Conservation (phyloP, 73 alveolate species). For the Paramecium bursaria region DNA sequence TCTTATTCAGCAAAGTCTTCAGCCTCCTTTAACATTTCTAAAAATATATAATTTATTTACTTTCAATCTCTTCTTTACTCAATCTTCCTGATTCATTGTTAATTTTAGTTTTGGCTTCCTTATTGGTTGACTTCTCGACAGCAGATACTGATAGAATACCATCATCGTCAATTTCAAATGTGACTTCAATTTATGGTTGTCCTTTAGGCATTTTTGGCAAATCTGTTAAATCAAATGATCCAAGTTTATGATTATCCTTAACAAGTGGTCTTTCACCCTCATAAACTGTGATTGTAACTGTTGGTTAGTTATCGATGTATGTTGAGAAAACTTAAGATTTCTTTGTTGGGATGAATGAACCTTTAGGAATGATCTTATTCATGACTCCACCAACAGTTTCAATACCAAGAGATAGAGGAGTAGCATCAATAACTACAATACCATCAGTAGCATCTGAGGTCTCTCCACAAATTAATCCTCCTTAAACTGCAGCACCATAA, state of each 20-base stretch:
- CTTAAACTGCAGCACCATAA: constrained; percentile 99
- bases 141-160: constrained; percentile 91
- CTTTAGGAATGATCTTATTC: constrained; percentile 97
- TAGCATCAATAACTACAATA: constrained; percentile 93
- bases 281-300: constrained; percentile 92
- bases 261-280: constrained; percentile 99
- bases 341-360: constrained; percentile 98
- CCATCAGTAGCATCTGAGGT: constrained; percentile 91
- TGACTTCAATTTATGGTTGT: constrained; percentile 97
- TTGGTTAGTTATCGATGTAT: constrained; percentile 94
- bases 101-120: constrained; percentile 93
- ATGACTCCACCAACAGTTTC: constrained; percentile 99
- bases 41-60: too few relatives aligned
- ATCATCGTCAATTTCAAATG: constrained; percentile 94
- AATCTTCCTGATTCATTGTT: constrained; percentile 97
- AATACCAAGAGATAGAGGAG: constrained; percentile 98
- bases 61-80: constrained; percentile 93
- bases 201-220: constrained; percentile 99
- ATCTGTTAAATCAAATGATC: constrained; percentile 95
- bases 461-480: constrained; percentile 97
- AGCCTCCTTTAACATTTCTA: constrained; percentile 92
- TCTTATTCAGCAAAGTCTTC: constrained; percentile 96
- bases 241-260: constrained; percentile 97
- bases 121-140: constrained; percentile 91
- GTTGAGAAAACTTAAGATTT: constrained; percentile 98